Evolutionary conservation across 306 rosid species (phyloP), one percentile per base, ranked within the genome.

Genomic region (Crotalaria pallida): DNA sequence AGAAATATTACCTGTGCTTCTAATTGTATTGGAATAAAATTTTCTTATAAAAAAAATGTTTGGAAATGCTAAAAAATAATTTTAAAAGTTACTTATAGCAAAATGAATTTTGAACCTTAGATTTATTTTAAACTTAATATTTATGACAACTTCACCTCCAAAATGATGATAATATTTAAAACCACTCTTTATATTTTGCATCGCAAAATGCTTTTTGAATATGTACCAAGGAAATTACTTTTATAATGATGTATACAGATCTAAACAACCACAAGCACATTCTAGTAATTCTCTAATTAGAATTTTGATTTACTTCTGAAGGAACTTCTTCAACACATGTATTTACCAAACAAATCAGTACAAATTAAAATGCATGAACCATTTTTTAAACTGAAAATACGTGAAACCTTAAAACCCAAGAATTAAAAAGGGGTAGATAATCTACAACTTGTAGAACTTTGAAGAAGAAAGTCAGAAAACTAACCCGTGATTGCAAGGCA

Each of bases 401-500:
- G 6, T 10, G 26, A 65, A 22, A 15, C 22, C 31, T 45, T 33
- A 10, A n/a, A 62, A 38, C 22, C 17, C 19, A 38, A 15, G 38
- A 61, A 52, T 43, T 61, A 0, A 44, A 56, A 44, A 56, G 51
- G 4, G 69, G 57, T 34, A 62, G 52, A 80, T 47, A 69, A 38
- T 64, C 3, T 4, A 6, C 77, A 69, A 69, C 0, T 75, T 69
- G 84, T 27, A 49, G 77, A 80, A 53, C 59, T 36, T 38, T 69
- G 51, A 7, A 69, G 77, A 74, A 61, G 17, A 22, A 38, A 2
- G 51, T 22, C 2, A 10, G n/a, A 47, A 58, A 65, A 47, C 60
- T 2, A 45, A 72, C 65, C 80, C 84, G 84, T 80, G 84, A 80
- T 22, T 48, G 49, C 75, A 24, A 45, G 31, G 10, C 43, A 64